A percentile compares a stretch with the other conserved stretches of the same genome.
phyloP scores from a whole-genome alignment of 73 alveolate genomes.

The Breviolum minutum region DNA sequence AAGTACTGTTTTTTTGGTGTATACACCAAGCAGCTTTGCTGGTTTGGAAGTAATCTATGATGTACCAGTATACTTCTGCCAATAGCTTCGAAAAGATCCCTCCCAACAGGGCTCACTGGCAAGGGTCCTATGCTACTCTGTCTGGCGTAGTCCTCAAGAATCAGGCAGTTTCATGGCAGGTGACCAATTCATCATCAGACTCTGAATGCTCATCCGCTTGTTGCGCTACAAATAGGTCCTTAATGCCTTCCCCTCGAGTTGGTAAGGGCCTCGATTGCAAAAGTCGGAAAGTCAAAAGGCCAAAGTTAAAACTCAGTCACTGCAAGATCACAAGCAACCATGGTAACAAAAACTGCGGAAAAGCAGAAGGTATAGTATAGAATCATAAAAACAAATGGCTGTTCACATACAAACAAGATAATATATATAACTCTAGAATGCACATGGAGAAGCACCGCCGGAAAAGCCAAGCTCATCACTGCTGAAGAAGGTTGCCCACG shows the following conservation, averaged over 20 bases:
- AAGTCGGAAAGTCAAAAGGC: background rate
- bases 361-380: too few species aligned
- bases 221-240: background rate
- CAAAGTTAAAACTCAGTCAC: background rate
- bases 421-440: background rate
- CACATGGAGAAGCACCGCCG: background rate
- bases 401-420: too few species aligned
- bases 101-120: conserved; percentile 36
- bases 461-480: background rate
- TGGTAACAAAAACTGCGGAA: too few species aligned
- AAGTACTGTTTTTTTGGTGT: too few species aligned
- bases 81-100: background rate
- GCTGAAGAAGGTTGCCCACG: conserved; percentile 73
- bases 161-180: too few species aligned
- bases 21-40: too few species aligned
- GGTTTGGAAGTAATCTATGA: too few species aligned
- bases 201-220: too few species aligned
- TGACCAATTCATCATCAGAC: too few species aligned
- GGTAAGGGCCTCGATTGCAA: conserved; percentile 63
- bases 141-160: conserved; percentile 34
- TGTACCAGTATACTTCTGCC: background rate
- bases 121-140: conserved; percentile 71
- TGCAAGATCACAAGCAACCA: too few species aligned
- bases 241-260: conserved; percentile 83
- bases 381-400: too few species aligned